These are phyloP conservation scores for Symbiodinium pilosum DNA, from an alignment of 73 alveolate genomes.

Conservation along the genomic window DNA sequence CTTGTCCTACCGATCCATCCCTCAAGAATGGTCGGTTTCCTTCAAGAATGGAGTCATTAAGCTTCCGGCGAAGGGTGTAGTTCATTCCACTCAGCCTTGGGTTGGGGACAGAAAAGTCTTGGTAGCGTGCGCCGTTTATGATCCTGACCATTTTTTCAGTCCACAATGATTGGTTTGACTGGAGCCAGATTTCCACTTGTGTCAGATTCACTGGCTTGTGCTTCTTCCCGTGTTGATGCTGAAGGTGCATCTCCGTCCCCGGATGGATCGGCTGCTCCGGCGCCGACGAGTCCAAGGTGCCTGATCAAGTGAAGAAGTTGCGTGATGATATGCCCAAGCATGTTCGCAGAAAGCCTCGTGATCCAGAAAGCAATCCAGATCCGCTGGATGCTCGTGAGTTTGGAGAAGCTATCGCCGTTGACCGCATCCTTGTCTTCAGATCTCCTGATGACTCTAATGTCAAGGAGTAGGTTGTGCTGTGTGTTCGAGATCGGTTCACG, in stretches of 20 bases:
- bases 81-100: background rate
- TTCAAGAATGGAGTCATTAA: background rate
- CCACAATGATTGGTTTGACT: no score
- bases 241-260: no score
- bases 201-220: no score
- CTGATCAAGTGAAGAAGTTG: background rate
- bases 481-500: background rate
- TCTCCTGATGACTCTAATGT: background rate
- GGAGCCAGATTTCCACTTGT: no score
- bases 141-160: no score
- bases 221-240: background rate
- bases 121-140: no score
- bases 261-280: no score
- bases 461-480: background rate
- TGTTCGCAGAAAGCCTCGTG: background rate
- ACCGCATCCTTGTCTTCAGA: background rate
- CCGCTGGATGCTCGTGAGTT: background rate
- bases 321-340: background rate
- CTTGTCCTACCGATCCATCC: background rate
- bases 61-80: background rate
- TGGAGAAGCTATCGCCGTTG: background rate
- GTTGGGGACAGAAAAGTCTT: no score
- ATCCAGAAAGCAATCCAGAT: background rate
- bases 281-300: background rate
- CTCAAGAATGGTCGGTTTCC: background rate